Percentiles rank a stretch among this genome's conserved stretches.
phyloP scores from a whole-genome alignment of 192 early-diverging fungal genomes.

The Spinellus fusiger region DNA sequence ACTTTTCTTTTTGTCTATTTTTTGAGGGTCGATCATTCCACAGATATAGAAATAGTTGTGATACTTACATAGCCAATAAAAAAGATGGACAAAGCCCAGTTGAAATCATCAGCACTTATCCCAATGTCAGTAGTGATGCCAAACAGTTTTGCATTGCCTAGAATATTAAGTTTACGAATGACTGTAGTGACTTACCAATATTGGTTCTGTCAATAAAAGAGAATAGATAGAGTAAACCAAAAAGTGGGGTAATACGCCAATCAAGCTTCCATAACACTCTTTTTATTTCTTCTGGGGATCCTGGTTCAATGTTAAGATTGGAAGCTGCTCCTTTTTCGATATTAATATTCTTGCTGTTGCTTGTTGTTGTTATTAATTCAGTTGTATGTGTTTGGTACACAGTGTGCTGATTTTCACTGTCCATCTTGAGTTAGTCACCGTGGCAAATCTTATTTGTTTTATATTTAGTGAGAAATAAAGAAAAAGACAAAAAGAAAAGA shows the following conservation, averaged over 20 bases:
- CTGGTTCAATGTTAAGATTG: constrained; percentile 1
- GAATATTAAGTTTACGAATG: not conserved
- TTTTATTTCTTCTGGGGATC: constrained; percentile 21
- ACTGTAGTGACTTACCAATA: constrained; percentile 35
- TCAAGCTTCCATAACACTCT: constrained; percentile 57
- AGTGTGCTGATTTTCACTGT: too few species aligned
- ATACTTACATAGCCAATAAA: constrained; percentile 54
- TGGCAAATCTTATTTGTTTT: too few species aligned
- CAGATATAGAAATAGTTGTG: not conserved
- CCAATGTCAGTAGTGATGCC: constrained; percentile 39
- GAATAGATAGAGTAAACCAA: constrained; percentile 59
- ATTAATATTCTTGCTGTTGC: too few species aligned
- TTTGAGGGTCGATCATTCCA: not conserved
- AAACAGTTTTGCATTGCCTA: constrained; percentile 57
- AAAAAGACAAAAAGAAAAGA: too few species aligned
- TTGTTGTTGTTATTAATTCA: too few species aligned
- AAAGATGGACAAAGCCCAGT: constrained; percentile 59
- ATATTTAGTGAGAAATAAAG: too few species aligned
- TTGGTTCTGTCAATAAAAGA: constrained; percentile 68
- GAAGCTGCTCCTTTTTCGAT: too few species aligned
- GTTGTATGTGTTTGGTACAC: too few species aligned
- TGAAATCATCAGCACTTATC: constrained; percentile 42
- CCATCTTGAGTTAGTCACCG: too few species aligned
- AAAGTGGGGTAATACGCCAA: constrained; percentile 55
- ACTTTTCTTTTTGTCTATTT: not conserved